Base-by-base conservation (phyloP, 495 filamentous ascomycete species). In the Neurospora hispaniola region DNA sequence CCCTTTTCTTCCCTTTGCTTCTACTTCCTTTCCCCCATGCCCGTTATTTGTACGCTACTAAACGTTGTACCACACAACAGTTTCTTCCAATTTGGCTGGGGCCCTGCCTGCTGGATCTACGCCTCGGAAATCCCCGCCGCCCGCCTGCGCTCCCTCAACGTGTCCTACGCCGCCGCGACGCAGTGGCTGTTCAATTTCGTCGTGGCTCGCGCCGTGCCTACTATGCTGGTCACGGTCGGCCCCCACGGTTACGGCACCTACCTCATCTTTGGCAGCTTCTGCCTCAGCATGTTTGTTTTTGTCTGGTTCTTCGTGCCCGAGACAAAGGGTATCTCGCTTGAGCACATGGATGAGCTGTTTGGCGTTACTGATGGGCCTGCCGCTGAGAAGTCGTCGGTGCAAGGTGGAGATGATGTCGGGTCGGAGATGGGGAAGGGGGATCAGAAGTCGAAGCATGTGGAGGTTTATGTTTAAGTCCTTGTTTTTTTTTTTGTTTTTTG, bases 51-150 rank as follows among this genome's bases (percentile, higher is more conserved):
- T 59, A 31, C 35, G 4, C 44, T 46, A 48, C 35, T 6, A 5
- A 38, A 48, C 44, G 3, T 42, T 20, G 35, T 16, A 20, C 0
- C 5, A 2, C 40, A 41, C 10, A 48, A 43, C 69, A 81, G 80
- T 3, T 91, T 91, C 84, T 92, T 92, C 84, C 90, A 92, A 71
- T 92, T 93, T 78, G 90, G 91, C 48, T 93, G 91, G 91, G 92
- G 92, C 0, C 92, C 92, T 0, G 89, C 90, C 38, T 92, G 90
- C 80, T 93, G 91, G 92, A 93, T 91, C 71, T 91, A 90, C 75
- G 88, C 91, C 44, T 86, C 85, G 12, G 90, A 94, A 84, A 93
- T 94, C 76, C 91, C 91, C 12, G 88, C 90, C 7, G 90, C 90
- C 4, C 87, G 91, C 4, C 86, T 93, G 5, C 86, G 92, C 39